Conservation (phyloP, 306 rosid genomes). For the Cotoneaster glaucophyllus region DNA sequence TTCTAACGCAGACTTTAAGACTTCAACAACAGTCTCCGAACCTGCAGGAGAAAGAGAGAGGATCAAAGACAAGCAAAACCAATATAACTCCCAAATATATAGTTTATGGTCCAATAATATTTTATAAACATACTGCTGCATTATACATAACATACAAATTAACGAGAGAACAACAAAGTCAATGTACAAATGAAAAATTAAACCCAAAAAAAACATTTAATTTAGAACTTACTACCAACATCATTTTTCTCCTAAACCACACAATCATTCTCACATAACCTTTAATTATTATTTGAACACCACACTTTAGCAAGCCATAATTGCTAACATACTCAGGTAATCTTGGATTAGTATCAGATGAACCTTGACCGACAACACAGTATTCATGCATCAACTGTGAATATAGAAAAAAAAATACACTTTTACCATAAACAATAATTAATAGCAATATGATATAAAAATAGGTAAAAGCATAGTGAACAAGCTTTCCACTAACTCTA, state of each 20-base stretch:
- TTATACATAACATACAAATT: not conserved
- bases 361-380: not conserved
- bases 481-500: not conserved
- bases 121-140: not conserved
- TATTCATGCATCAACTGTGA: not conserved
- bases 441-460: not conserved
- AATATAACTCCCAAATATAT: conserved; percentile 3
- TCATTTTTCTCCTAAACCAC: not conserved
- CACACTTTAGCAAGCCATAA: not conserved
- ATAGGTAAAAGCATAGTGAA: not conserved
- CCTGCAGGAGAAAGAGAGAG: conserved; percentile 36
- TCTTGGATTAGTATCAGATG: not conserved
- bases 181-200: not conserved
- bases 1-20: conserved; percentile 42
- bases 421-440: not conserved
- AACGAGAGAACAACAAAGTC: not conserved
- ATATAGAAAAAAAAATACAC: not conserved
- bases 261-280: not conserved
- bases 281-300: not conserved
- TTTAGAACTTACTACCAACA: not conserved
- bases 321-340: not conserved
- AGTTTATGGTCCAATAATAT: not conserved
- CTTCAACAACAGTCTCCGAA: conserved; percentile 43
- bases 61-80: conserved; percentile 5
- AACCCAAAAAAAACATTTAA: not conserved